phyloP scores from a whole-genome alignment of 495 filamentous ascomycete species.

The Massariosphaeria phaeospora region DNA sequence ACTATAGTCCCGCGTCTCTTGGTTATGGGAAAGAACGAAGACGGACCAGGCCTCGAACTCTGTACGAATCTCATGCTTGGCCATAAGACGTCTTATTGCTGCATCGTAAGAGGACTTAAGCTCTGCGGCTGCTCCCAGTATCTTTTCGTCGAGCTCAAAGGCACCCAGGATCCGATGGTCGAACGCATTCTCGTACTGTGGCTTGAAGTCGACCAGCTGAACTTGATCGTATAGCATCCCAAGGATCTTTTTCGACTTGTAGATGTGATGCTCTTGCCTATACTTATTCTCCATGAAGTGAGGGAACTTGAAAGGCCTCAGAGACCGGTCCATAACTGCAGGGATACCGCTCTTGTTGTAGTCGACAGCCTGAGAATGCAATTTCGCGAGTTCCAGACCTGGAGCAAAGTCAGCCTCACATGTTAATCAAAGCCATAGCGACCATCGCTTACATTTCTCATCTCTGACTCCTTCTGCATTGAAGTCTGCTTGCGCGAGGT shows the following conservation, averaged over 20 bases:
- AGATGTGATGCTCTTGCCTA: constrained; percentile 49
- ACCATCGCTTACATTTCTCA: constrained; percentile 52
- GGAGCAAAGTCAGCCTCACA: constrained; percentile 2
- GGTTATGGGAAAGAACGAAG: constrained; percentile 70
- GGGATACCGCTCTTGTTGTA: constrained; percentile 84
- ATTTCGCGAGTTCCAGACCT: constrained; percentile 63
- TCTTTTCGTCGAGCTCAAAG: constrained; percentile 49
- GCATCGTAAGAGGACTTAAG: constrained; percentile 76
- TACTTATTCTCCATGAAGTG: constrained; percentile 85
- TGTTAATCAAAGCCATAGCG: neutral
- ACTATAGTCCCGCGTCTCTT: constrained; percentile 68
- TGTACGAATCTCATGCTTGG: constrained; percentile 75
- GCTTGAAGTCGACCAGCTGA: constrained; percentile 62
- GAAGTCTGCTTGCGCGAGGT: constrained; percentile 72
- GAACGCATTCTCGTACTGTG: constrained; percentile 64
- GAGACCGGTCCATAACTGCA: constrained; percentile 58
- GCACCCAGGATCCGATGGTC: constrained; percentile 69
- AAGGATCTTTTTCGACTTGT: constrained; percentile 66
- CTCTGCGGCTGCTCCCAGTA: constrained; percentile 54
- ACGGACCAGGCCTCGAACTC: constrained; percentile 90
- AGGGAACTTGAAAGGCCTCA: constrained; percentile 62
- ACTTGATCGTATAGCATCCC: constrained; percentile 79
- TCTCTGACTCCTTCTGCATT: constrained; percentile 59
- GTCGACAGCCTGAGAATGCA: constrained; percentile 91
- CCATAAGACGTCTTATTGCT: constrained; percentile 72